Percentiles rank a stretch among this genome's conserved stretches.
Evolutionary conservation across 2,329 filamentous ascomycete species (phyloP).

Genomic region (Fusarium sp.): DNA sequence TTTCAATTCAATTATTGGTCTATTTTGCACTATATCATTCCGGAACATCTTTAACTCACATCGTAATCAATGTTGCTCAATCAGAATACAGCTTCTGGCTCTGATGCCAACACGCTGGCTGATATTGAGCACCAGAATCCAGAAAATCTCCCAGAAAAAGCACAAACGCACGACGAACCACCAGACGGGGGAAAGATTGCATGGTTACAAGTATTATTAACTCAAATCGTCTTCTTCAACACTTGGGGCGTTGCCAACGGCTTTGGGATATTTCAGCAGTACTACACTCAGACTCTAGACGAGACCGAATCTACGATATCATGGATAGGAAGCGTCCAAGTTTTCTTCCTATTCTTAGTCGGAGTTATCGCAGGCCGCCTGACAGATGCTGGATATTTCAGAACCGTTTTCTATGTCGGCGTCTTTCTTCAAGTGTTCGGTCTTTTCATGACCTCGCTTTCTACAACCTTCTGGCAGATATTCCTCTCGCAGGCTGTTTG

Average conservation of each 20-base stretch:
- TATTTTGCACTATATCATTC: neutral
- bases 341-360: conserved; percentile 58
- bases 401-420: conserved; percentile 55
- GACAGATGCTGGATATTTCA: conserved; percentile 60
- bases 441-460: conserved; percentile 60
- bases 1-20: neutral
- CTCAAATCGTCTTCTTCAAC: conserved; percentile 58
- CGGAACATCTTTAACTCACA: too few species aligned
- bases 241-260: conserved; percentile 62
- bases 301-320: conserved; percentile 56
- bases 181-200: conserved; percentile 43
- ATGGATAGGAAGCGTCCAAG: conserved; percentile 61
- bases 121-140: conserved; percentile 20
- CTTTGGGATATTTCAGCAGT: conserved; percentile 56
- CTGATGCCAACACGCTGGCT: conserved; percentile 9
- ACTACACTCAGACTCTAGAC: conserved; percentile 56
- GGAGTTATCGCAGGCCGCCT: conserved; percentile 59
- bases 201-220: conserved; percentile 53
- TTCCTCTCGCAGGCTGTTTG: conserved; percentile 64
- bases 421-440: conserved; percentile 57
- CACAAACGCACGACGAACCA: neutral
- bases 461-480: conserved; percentile 62
- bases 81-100: neutral
- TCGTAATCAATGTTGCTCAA: conserved; percentile 1
- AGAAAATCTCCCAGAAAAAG: neutral